Evolutionary conservation across 2,329 filamentous ascomycete genomes (phyloP).

Genomic region (Botrytis aclada): DNA sequence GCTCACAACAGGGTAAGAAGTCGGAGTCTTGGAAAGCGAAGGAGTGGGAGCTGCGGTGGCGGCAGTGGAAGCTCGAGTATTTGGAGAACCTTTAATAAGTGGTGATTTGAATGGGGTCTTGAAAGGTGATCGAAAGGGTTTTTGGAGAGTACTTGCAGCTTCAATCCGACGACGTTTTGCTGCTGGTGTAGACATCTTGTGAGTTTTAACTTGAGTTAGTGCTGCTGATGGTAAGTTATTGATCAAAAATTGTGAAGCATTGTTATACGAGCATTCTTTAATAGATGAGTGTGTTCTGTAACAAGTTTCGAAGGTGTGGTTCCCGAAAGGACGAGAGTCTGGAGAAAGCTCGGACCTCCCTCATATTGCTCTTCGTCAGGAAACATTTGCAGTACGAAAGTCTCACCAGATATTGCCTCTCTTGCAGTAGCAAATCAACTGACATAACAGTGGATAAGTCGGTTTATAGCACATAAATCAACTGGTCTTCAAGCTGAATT

Average conservation of each 20-base stretch:
- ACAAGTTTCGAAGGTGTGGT: not conserved
- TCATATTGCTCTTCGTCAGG: not conserved
- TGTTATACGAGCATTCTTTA: not conserved
- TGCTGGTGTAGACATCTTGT: constrained; percentile 47
- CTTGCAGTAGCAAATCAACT: not conserved
- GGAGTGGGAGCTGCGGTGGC: constrained; percentile 15
- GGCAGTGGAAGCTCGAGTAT: constrained; percentile 22
- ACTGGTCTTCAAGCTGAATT: not conserved
- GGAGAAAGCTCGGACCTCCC: not conserved
- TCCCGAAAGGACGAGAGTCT: not conserved
- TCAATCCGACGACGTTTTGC: constrained; percentile 64
- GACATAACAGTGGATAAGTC: no score
- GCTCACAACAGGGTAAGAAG: constrained; percentile 13
- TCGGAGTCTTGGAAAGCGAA: constrained; percentile 9
- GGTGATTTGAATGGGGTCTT: constrained; percentile 43
- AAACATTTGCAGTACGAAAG: not conserved
- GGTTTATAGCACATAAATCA: not conserved
- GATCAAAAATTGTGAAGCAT: constrained; percentile 30
- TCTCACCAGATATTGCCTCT: not conserved
- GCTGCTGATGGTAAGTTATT: constrained; percentile 30
- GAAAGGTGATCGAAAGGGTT: constrained; percentile 71
- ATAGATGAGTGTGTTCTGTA: not conserved
- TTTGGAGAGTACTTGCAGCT: constrained; percentile 57
- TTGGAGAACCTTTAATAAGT: constrained; percentile 20
- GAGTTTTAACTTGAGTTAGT: constrained; percentile 27